A percentile compares a stretch with the other conserved stretches of the same genome.
Conservation (phyloP, 2,329 filamentous ascomycete genomes). For the Uncinocarpus reesii region DNA sequence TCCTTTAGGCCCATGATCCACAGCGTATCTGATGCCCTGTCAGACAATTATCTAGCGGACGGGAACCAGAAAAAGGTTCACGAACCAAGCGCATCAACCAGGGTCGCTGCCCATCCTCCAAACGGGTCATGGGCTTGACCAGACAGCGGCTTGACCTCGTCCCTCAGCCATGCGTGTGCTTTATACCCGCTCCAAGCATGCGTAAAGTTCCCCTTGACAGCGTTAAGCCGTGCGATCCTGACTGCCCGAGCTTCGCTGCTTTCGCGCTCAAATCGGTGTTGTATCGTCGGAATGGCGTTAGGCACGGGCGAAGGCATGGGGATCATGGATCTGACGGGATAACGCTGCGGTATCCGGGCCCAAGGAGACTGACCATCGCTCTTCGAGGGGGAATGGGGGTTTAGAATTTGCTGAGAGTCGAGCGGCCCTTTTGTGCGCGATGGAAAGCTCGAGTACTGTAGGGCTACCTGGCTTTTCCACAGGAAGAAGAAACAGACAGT, state of each 20-base stretch:
- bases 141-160: constrained; percentile 52
- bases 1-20: constrained; percentile 51
- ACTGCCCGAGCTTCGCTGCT: constrained; percentile 30
- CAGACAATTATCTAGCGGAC: not conserved
- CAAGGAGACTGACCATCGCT: not conserved
- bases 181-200: constrained; percentile 54
- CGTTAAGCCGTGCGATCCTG: constrained; percentile 28
- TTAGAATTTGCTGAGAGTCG: too few relatives aligned
- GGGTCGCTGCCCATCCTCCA: constrained; percentile 52
- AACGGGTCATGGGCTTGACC: constrained; percentile 47
- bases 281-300: constrained; percentile 22
- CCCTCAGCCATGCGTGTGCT: constrained; percentile 48
- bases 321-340: constrained; percentile 21
- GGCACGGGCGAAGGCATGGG: constrained; percentile 21
- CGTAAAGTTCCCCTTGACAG: constrained; percentile 43
- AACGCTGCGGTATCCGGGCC: constrained; percentile 25
- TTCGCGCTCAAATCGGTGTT: constrained; percentile 22
- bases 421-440: not conserved
- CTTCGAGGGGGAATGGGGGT: not conserved
- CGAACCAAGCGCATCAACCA: constrained; percentile 42
- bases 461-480: not conserved
- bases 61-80: not conserved
- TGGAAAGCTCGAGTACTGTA: not conserved
- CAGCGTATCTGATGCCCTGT: constrained; percentile 44
- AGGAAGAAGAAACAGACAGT: not conserved